phyloP scores from a whole-genome alignment of 495 filamentous ascomycete genomes.

The Aspergillus affinis region DNA sequence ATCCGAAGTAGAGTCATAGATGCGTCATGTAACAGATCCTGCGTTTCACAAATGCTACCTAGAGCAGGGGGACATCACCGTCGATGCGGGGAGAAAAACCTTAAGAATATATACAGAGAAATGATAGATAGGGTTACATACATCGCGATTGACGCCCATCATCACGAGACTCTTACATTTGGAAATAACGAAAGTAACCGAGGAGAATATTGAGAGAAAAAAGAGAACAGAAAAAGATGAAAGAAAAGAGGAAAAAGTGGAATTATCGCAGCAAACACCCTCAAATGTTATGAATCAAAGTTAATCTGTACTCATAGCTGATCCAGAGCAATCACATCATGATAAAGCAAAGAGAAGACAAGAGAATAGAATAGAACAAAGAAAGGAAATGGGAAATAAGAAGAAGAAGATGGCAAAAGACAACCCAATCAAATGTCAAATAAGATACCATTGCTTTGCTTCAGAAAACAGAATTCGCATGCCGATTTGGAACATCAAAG shows the following conservation, averaged over 20 bases:
- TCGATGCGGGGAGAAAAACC: background rate
- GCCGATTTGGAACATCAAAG: conserved; percentile 1
- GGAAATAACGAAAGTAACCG: background rate
- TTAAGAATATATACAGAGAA: conserved; percentile 10
- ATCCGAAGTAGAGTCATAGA: background rate
- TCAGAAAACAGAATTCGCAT: background rate
- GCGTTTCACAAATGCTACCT: no score
- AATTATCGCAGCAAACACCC: background rate
- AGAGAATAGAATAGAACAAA: background rate
- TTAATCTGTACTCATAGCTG: background rate
- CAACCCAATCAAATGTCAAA: background rate
- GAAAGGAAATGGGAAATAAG: background rate
- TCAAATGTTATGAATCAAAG: conserved; percentile 7
- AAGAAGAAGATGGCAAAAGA: background rate
- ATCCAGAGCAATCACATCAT: conserved; percentile 1
- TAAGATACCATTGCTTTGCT: background rate
- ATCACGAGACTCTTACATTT: background rate
- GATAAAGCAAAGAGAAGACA: background rate
- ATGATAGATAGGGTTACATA: conserved; percentile 15
- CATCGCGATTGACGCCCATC: conserved; percentile 11
- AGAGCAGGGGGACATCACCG: no score
- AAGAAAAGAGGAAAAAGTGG: conserved; percentile 12
- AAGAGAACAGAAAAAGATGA: conserved; percentile 8
- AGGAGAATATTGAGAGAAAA: background rate
- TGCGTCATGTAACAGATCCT: background rate